A percentile compares a stretch with the other conserved stretches of the same genome.
Evolutionary conservation across 2,329 filamentous ascomycete species (phyloP).

Genomic region (Alternaria angustiovoidea): DNA sequence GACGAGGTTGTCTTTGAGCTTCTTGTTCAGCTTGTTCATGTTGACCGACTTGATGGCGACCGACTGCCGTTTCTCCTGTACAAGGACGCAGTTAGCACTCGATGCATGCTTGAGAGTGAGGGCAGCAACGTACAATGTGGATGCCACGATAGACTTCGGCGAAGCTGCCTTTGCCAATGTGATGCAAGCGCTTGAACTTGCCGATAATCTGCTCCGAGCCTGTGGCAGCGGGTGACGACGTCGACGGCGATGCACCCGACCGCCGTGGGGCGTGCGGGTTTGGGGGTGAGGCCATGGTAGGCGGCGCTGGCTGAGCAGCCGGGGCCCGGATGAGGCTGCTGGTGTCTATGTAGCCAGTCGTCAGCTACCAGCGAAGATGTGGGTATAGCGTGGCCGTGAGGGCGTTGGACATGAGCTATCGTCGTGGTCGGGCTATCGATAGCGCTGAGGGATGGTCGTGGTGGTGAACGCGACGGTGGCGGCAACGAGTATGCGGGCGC

Average conservation of each 20-base stretch:
- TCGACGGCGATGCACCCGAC: slow-evolving; percentile 48
- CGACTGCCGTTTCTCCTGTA: slow-evolving; percentile 76
- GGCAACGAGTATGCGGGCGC: slow-evolving; percentile 6
- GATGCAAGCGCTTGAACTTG: slow-evolving; percentile 81
- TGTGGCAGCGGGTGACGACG: slow-evolving; percentile 32
- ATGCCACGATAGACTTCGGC: slow-evolving; percentile 90
- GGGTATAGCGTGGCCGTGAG: slow-evolving; percentile 50
- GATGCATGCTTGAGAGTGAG: background rate
- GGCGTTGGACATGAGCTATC: slow-evolving; percentile 49
- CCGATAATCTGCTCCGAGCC: slow-evolving; percentile 63
- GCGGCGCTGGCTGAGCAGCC: slow-evolving; percentile 43
- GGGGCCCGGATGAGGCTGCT: slow-evolving; percentile 24
- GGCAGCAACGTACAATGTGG: slow-evolving; percentile 70
- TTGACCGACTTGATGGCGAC: slow-evolving; percentile 98
- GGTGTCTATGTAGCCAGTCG: slow-evolving; percentile 10
- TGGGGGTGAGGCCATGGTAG: slow-evolving; percentile 46
- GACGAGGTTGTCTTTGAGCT: slow-evolving; percentile 94
- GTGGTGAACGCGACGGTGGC: slow-evolving; percentile 11
- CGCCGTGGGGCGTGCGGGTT: slow-evolving; percentile 46
- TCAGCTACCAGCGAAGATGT: slow-evolving; percentile 50
- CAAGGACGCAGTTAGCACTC: slow-evolving; percentile 21
- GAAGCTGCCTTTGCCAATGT: slow-evolving; percentile 98
- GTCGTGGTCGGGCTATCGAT: slow-evolving; percentile 18
- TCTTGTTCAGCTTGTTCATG: slow-evolving; percentile 87
- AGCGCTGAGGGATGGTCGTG: slow-evolving; percentile 12